phyloP scores from a whole-genome alignment of 2,329 filamentous ascomycete species.

The Colletotrichum caudatum region DNA sequence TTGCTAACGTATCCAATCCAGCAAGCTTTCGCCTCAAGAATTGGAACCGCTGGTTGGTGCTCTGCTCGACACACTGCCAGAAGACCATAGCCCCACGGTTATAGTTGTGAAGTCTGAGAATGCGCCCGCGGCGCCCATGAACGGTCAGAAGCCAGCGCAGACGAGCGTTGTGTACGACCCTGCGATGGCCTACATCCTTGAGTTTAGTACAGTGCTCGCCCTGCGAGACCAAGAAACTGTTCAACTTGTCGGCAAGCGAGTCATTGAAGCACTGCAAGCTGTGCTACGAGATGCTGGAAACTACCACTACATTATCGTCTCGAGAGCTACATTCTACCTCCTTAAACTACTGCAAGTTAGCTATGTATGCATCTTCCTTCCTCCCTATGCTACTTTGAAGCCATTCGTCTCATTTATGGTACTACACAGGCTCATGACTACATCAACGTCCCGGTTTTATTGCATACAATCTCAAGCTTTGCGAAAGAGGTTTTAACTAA shows the following conservation, averaged over 20 bases:
- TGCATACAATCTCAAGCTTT: slow-evolving; percentile 92
- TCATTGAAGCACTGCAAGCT: slow-evolving; percentile 83
- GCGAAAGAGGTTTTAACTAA: slow-evolving; percentile 81
- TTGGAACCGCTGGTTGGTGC: slow-evolving; percentile 68
- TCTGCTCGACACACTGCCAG: slow-evolving; percentile 86
- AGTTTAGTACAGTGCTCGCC: slow-evolving; percentile 86
- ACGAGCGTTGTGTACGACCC: slow-evolving; percentile 82
- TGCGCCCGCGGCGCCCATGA: slow-evolving; percentile 70
- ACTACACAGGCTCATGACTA: slow-evolving; percentile 81
- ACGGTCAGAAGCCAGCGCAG: slow-evolving; percentile 66
- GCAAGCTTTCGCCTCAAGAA: slow-evolving; percentile 54
- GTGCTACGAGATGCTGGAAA: slow-evolving; percentile 83
- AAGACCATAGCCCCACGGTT: slow-evolving; percentile 80
- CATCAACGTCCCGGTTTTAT: slow-evolving; percentile 88
- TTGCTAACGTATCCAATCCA: slow-evolving; percentile 44
- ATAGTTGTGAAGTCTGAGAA: slow-evolving; percentile 92
- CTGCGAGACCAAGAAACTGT: slow-evolving; percentile 81
- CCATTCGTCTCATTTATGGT: slow-evolving; percentile 38
- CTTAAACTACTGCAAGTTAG: slow-evolving; percentile 84
- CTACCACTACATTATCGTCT: slow-evolving; percentile 85
- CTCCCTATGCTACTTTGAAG: slow-evolving; percentile 42
- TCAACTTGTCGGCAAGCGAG: slow-evolving; percentile 78
- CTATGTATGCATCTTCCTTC: slow-evolving; percentile 71
- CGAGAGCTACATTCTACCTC: slow-evolving; percentile 87
- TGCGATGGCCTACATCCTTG: slow-evolving; percentile 87